Evolutionary conservation across 495 filamentous ascomycete species (phyloP).

Genomic region (Neurospora africana): DNA sequence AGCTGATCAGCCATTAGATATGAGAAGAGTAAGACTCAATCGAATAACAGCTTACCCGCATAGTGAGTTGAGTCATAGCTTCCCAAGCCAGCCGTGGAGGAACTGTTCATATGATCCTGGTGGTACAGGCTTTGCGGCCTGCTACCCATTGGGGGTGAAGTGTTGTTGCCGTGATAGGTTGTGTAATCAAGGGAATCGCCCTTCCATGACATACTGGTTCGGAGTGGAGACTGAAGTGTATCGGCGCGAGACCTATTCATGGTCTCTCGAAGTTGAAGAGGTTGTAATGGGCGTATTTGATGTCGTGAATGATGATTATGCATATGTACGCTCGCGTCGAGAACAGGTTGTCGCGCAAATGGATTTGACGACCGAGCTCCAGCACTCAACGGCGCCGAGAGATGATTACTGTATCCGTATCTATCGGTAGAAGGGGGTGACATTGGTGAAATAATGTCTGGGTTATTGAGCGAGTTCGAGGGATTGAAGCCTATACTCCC

Average conservation of each 20-base stretch:
- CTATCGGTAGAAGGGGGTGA: slow-evolving; percentile 41
- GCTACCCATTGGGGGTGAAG: slow-evolving; percentile 34
- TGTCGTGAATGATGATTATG: slow-evolving; percentile 30
- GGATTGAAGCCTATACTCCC: slow-evolving; percentile 50
- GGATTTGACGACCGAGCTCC: slow-evolving; percentile 44
- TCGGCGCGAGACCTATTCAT: slow-evolving; percentile 50
- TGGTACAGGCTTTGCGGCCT: slow-evolving; percentile 30
- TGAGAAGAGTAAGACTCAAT: neutral
- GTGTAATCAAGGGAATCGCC: slow-evolving; percentile 47
- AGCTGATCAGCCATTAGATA: neutral
- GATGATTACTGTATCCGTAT: slow-evolving; percentile 41
- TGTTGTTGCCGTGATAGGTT: slow-evolving; percentile 29
- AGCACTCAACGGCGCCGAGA: slow-evolving; percentile 36
- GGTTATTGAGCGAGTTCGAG: slow-evolving; percentile 31
- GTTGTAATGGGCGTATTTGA: slow-evolving; percentile 41
- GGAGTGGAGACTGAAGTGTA: slow-evolving; percentile 46
- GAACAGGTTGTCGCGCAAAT: slow-evolving; percentile 41
- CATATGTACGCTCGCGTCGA: slow-evolving; percentile 37
- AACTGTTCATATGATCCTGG: slow-evolving; percentile 17
- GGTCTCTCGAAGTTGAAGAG: slow-evolving; percentile 48
- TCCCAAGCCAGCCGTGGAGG: slow-evolving; percentile 18
- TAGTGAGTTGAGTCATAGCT: slow-evolving; percentile 42
- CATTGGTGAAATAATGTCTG: slow-evolving; percentile 44
- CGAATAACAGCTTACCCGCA: slow-evolving; percentile 33
- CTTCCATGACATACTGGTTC: slow-evolving; percentile 54